Percentiles rank a stretch among this genome's conserved stretches.
These are phyloP conservation scores for Calendula officinalis DNA, from an alignment of 129 eudicot species.

Conservation along the genomic window DNA sequence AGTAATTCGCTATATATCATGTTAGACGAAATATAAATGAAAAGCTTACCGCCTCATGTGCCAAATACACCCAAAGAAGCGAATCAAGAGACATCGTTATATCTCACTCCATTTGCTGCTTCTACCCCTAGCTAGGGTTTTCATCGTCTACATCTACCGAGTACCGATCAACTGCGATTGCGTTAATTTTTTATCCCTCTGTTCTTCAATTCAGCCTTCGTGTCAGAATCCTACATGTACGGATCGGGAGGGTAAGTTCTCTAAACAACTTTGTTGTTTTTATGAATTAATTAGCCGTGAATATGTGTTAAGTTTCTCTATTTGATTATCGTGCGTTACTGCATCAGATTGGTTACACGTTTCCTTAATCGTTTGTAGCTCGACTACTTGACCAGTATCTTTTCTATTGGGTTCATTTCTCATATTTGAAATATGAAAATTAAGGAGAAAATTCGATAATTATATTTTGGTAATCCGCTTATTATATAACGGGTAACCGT, in stretches of 20 bases:
- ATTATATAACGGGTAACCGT: too few species aligned
- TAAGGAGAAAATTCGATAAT: neutral
- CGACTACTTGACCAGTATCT: neutral
- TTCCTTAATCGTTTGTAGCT: neutral
- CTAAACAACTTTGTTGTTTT: constrained; percentile 1
- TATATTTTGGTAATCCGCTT: neutral
- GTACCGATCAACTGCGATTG: constrained; percentile 18
- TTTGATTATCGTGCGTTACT: neutral
- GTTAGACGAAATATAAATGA: too few species aligned
- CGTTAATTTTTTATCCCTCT: neutral
- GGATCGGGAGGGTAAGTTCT: constrained; percentile 40
- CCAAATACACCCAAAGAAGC: too few species aligned
- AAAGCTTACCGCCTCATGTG: too few species aligned
- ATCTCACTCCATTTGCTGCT: neutral
- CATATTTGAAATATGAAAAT: neutral
- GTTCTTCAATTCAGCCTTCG: constrained; percentile 20
- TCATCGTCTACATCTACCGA: constrained; percentile 19
- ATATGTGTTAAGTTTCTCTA: constrained; percentile 7
- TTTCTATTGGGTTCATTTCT: neutral
- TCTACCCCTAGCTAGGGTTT: constrained; percentile 38
- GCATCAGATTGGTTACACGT: constrained; percentile 2
- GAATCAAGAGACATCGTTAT: neutral
- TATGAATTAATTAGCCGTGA: neutral
- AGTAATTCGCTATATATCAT: too few species aligned
- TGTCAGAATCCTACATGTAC: constrained; percentile 29